phyloP scores from a whole-genome alignment of 495 filamentous ascomycete genomes.

The Aspergillus wentii region DNA sequence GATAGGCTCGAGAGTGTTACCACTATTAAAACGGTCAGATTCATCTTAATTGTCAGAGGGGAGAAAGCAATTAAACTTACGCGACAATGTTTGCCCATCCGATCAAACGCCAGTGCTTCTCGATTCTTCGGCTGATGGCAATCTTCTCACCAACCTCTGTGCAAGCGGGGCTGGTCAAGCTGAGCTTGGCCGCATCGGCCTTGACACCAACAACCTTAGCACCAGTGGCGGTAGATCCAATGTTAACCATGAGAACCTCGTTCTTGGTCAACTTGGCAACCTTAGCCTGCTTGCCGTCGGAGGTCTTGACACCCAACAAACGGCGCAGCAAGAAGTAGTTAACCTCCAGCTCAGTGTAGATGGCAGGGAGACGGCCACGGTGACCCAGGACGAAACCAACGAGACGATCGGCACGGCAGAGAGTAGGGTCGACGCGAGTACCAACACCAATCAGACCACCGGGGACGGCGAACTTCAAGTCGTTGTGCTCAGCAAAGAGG shows the following conservation, averaged over 20 bases:
- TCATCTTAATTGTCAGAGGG: background rate
- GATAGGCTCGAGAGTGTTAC: slow-evolving; percentile 50
- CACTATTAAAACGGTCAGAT: slow-evolving; percentile 29
- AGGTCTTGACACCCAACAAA: slow-evolving; percentile 92
- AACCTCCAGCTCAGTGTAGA: slow-evolving; percentile 96
- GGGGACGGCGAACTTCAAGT: slow-evolving; percentile 94
- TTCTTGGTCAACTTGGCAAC: slow-evolving; percentile 96
- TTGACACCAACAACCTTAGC: slow-evolving; percentile 93
- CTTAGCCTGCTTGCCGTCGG: slow-evolving; percentile 98
- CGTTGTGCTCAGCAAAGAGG: slow-evolving; percentile 95
- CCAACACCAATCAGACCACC: slow-evolving; percentile 97
- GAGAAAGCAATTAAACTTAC: slow-evolving; percentile 39
- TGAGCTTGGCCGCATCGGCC: slow-evolving; percentile 91
- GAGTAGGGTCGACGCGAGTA: slow-evolving; percentile 92
- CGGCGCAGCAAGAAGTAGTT: slow-evolving; percentile 97
- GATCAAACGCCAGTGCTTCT: slow-evolving; percentile 98
- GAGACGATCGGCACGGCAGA: slow-evolving; percentile 96
- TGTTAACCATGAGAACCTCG: slow-evolving; percentile 98
- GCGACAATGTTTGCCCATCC: slow-evolving; percentile 91
- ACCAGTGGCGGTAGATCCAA: slow-evolving; percentile 92
- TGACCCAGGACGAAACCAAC: slow-evolving; percentile 97
- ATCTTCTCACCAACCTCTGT: slow-evolving; percentile 97
- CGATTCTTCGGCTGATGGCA: slow-evolving; percentile 89
- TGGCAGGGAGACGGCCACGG: slow-evolving; percentile 83
- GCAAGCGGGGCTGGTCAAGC: slow-evolving; percentile 83